phyloP scores from a whole-genome alignment of 768 basidiomycete genomes.

The Coprinopsis strossmayeri region DNA sequence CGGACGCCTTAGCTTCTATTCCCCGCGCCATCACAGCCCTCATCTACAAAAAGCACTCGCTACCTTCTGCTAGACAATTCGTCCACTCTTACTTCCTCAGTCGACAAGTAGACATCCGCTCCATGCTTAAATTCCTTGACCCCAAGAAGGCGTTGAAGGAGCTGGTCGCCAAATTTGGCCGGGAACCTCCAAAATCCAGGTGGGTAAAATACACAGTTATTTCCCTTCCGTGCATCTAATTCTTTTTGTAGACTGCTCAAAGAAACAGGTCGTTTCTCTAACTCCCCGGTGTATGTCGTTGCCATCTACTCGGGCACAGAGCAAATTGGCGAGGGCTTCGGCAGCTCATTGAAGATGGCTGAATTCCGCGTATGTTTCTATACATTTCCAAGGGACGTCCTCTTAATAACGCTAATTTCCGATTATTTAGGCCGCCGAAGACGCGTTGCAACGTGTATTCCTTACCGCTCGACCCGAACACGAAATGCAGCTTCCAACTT shows the following conservation, averaged over 20 bases:
- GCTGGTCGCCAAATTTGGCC: constrained; percentile 71
- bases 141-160: constrained; percentile 61
- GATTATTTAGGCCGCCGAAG: constrained; percentile 88
- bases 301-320: constrained; percentile 81
- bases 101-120: constrained; percentile 69
- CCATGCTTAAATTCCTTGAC: constrained; percentile 30
- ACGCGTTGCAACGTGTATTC: constrained; percentile 76
- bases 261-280: constrained; percentile 88
- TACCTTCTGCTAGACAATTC: constrained; percentile 82
- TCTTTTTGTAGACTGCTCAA: constrained; percentile 62
- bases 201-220: constrained; percentile 26
- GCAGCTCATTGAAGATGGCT: constrained; percentile 89
- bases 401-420: too few relatives aligned
- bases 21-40: constrained; percentile 84
- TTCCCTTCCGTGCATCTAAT: neutral
- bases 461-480: constrained; percentile 72
- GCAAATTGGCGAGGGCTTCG: constrained; percentile 92
- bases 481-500: constrained; percentile 61
- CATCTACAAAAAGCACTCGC: constrained; percentile 82
- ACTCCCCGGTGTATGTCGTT: constrained; percentile 92
- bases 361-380: constrained; percentile 65
- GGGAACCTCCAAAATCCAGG: constrained; percentile 64
- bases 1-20: constrained; percentile 86
- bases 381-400: too few relatives aligned
- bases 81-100: constrained; percentile 85